Base-by-base conservation (phyloP, 352 stramenopile species). In the Thraustochytrium striatum region DNA sequence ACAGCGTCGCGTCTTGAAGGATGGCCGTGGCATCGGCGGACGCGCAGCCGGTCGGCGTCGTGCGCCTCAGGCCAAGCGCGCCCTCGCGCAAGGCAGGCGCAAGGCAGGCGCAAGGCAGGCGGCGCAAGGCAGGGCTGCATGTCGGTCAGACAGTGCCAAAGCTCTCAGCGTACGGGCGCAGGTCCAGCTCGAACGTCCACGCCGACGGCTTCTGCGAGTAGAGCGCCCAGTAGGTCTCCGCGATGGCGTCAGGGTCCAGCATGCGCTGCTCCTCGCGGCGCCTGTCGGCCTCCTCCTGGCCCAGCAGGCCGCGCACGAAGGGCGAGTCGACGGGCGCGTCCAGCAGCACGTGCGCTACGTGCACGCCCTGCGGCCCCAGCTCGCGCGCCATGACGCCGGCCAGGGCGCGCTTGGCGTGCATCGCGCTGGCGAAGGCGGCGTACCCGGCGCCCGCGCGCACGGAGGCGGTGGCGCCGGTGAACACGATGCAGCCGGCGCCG, bases 401-500 rank as follows among this genome's bases (percentile, higher is more conserved):
- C 33, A 88, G 69, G 0, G 72, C 41, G 25, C 84, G 78, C 43
- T 86, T 73, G 25, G 65, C 85, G 43, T 59, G 61, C 55, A 86
- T 88, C n/a, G 72, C 81, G 28, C 69, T 61, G 13, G 85, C 80
- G 85, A 88, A 88, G 1, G 84, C 85, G 30, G 62, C 69, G 41
- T 85, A 88, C 13, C 72, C 36, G 0, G 83, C 69, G 19, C 72
- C 68, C 21, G 84, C 83, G 32, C 83, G 65, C 25, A 86, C 25
- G n/a, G 69, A 83, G 3, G 84, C 84, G 16, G 85, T 87, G 21
- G 85, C 85, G 36, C 85, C 85, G 0, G 85, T 87, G 50, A 88
- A 84, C 19, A 88, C 72, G 61, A 88, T 84, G 11, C 72, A 85
- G 62, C 85, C 84, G 32, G 57, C 30, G 0, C 57, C 57, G 8